A percentile compares a stretch with the other conserved stretches of the same genome.
phyloP scores from a whole-genome alignment of 1,284 basidiomycete species.

The Sanghuangporus sanghuang region DNA sequence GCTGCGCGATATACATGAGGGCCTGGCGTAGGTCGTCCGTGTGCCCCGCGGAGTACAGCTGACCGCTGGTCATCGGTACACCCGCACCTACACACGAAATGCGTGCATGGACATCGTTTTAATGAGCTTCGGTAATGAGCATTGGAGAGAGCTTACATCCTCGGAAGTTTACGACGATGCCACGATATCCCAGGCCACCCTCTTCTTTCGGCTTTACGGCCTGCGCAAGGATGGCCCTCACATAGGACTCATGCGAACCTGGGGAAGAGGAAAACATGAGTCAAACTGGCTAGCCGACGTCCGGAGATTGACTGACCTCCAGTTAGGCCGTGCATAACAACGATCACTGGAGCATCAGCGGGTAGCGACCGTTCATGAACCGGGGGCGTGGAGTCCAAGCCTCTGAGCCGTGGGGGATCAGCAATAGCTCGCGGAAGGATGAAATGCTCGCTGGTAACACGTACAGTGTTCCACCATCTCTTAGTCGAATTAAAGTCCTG shows the following conservation, averaged over 20 bases:
- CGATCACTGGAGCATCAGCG: constrained; percentile 72
- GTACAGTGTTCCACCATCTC: constrained; percentile 70
- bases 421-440: not conserved
- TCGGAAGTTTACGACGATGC: constrained; percentile 86
- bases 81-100: constrained; percentile 57
- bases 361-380: constrained; percentile 45
- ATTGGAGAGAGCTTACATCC: constrained; percentile 59
- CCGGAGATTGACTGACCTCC: constrained; percentile 49
- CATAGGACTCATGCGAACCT: constrained; percentile 89
- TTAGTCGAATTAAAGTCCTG: constrained; percentile 53
- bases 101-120: not conserved
- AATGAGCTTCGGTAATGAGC: not conserved
- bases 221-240: constrained; percentile 72
- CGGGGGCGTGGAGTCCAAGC: constrained; percentile 65
- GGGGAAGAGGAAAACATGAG: not conserved
- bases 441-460: constrained; percentile 22
- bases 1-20: constrained; percentile 68
- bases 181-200: constrained; percentile 84
- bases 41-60: constrained; percentile 83
- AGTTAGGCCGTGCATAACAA: constrained; percentile 83
- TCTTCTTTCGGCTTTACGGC: constrained; percentile 62
- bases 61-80: constrained; percentile 73
- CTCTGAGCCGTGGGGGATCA: constrained; percentile 36
- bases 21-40: constrained; percentile 86
- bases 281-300: not conserved